Percentiles rank a stretch among this genome's conserved stretches.
Evolutionary conservation across 1,284 basidiomycete species (phyloP).

Genomic region (Earliella scabrosa): DNA sequence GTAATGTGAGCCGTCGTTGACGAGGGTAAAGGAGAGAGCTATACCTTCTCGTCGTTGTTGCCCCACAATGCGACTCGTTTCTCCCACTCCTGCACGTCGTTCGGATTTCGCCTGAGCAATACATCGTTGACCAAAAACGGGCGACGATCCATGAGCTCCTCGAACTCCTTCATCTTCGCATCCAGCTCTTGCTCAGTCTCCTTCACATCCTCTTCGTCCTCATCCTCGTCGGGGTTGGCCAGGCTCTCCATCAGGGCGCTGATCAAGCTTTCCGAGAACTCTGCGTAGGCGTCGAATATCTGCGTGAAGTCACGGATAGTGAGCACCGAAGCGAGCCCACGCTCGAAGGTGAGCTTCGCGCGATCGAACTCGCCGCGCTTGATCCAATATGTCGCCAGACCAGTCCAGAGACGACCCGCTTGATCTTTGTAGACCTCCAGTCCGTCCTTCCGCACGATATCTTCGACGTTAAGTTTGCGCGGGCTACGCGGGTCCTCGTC

Average conservation of each 20-base stretch:
- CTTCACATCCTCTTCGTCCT: constrained; percentile 77
- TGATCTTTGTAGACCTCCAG: constrained; percentile 93
- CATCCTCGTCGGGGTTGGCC: constrained; percentile 65
- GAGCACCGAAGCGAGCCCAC: constrained; percentile 83
- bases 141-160: constrained; percentile 92
- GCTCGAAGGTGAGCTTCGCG: constrained; percentile 87
- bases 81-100: constrained; percentile 99
- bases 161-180: constrained; percentile 90
- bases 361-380: constrained; percentile 95
- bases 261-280: constrained; percentile 92
- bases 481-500: constrained; percentile 82
- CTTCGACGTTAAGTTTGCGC: constrained; percentile 86
- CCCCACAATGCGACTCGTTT: constrained; percentile 95
- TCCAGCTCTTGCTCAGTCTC: constrained; percentile 91
- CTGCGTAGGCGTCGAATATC: constrained; percentile 96
- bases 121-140: constrained; percentile 99
- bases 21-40: background rate
- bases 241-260: constrained; percentile 91
- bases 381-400: constrained; percentile 98
- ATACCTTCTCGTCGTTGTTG: constrained; percentile 89
- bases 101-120: constrained; percentile 90
- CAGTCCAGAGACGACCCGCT: constrained; percentile 95
- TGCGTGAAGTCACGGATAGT: constrained; percentile 98
- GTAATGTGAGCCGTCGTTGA: background rate
- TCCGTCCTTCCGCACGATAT: constrained; percentile 86